These are phyloP conservation scores for Diaporthe caulivora DNA, from an alignment of 2,329 filamentous ascomycete species.

Conservation along the genomic window DNA sequence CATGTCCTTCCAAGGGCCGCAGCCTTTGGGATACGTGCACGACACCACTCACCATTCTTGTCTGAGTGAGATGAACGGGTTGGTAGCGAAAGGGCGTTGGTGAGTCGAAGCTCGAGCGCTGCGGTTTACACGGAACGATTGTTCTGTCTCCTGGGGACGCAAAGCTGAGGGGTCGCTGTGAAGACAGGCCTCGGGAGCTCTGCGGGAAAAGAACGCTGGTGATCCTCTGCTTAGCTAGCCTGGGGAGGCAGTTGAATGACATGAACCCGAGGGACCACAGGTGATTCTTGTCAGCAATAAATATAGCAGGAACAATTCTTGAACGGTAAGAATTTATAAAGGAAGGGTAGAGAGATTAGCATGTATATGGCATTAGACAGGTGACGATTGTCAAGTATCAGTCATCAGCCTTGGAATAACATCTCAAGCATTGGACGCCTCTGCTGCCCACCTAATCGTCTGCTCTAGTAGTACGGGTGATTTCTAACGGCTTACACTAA, in stretches of 20 bases:
- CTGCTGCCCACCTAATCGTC: neutral
- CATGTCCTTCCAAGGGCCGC: neutral
- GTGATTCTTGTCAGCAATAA: neutral
- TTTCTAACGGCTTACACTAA: conserved; percentile 22
- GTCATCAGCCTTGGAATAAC: too few relatives aligned
- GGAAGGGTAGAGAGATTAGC: neutral
- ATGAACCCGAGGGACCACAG: neutral
- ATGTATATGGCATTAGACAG: neutral
- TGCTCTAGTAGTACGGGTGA: neutral
- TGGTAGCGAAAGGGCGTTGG: too few relatives aligned
- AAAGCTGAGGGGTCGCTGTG: conserved; percentile 21
- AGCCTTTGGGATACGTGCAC: neutral
- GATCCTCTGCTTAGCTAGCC: conserved; percentile 2
- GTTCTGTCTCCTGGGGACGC: neutral
- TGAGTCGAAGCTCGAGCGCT: neutral
- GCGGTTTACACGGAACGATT: neutral
- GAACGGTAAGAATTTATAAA: neutral
- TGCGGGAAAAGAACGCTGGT: neutral
- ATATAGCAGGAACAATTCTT: neutral
- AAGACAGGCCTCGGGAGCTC: neutral
- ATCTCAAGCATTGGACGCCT: neutral
- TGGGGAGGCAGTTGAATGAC: conserved; percentile 1
- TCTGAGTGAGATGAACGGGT: neutral
- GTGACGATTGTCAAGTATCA: neutral
- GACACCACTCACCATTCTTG: conserved; percentile 36